Percentiles rank a stretch among this genome's conserved stretches.
These are phyloP conservation scores for Verticillium dahliae DNA, from an alignment of 2,329 filamentous ascomycete species.

Conservation along the genomic window DNA sequence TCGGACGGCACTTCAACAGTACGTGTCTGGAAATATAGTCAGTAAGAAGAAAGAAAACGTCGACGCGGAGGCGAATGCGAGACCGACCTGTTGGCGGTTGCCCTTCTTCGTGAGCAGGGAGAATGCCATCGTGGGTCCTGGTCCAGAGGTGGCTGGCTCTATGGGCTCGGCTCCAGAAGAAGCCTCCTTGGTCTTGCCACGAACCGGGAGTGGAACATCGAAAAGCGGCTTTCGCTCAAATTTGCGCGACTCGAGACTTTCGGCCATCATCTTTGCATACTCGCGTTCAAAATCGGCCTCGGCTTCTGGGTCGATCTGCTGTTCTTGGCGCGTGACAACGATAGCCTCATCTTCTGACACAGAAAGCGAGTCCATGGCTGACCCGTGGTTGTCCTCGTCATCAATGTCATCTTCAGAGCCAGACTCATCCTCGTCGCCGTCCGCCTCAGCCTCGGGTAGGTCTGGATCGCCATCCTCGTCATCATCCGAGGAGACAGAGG, in stretches of 20 bases:
- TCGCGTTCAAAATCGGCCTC: slow-evolving; percentile 98
- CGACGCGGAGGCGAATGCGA: background rate
- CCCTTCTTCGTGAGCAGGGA: slow-evolving; percentile 92
- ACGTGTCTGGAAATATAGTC: slow-evolving; percentile 56
- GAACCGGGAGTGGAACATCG: slow-evolving; percentile 94
- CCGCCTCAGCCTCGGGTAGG: slow-evolving; percentile 53
- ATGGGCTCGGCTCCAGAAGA: slow-evolving; percentile 7
- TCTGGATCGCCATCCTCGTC: slow-evolving; percentile 67
- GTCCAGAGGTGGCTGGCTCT: slow-evolving; percentile 4
- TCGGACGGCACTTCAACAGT: slow-evolving; percentile 86
- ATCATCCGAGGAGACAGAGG: slow-evolving; percentile 66
- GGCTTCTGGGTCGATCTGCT: slow-evolving; percentile 84
- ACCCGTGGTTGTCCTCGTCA: slow-evolving; percentile 43
- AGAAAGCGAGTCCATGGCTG: slow-evolving; percentile 50
- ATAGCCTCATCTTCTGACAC: slow-evolving; percentile 83
- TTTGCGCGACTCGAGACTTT: slow-evolving; percentile 91
- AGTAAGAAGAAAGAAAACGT: slow-evolving; percentile 4
- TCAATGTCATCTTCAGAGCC: slow-evolving; percentile 22
- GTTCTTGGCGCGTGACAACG: slow-evolving; percentile 83
- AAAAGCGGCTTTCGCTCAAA: slow-evolving; percentile 93
- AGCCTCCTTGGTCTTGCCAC: slow-evolving; percentile 43
- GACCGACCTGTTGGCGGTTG: slow-evolving; percentile 78
- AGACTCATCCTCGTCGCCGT: slow-evolving; percentile 47
- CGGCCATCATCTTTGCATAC: slow-evolving; percentile 96
- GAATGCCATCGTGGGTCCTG: slow-evolving; percentile 77